phyloP scores from a whole-genome alignment of 495 filamentous ascomycete species.

The Xylaria telfairii region DNA sequence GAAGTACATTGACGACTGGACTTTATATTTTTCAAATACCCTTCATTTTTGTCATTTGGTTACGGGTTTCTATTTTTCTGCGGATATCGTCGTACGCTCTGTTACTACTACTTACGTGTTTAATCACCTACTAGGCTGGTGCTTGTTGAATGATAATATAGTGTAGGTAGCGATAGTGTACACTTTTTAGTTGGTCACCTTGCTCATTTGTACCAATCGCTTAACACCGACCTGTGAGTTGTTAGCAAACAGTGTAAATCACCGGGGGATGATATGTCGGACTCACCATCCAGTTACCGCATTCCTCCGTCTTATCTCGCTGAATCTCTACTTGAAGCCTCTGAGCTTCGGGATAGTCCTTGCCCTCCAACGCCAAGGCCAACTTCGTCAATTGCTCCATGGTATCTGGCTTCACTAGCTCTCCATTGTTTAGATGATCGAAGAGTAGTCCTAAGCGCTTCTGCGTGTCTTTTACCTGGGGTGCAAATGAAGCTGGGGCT shows the following conservation, averaged over 20 bases:
- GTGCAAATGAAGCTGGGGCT: conserved; percentile 80
- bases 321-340: conserved; percentile 82
- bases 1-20: neutral
- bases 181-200: conserved; percentile 59
- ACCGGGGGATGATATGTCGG: conserved; percentile 13
- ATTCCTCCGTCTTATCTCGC: conserved; percentile 81
- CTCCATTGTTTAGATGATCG: conserved; percentile 95
- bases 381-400: conserved; percentile 67
- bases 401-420: conserved; percentile 83
- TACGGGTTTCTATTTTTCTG: conserved; percentile 14
- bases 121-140: neutral
- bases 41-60: conserved; percentile 6
- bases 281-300: conserved; percentile 95
- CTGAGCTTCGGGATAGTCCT: conserved; percentile 77
- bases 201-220: conserved; percentile 89
- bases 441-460: conserved; percentile 90
- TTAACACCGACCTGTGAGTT: conserved; percentile 81
- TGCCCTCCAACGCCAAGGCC: conserved; percentile 68
- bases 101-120: conserved; percentile 12
- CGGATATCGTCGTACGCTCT: conserved; percentile 10
- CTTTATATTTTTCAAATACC: neutral
- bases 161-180: neutral
- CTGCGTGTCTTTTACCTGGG: conserved; percentile 89
- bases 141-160: neutral
- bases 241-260: conserved; percentile 33